Base-by-base conservation (phyloP, 805 yeast species). In the Yamadazyma insecticola region DNA sequence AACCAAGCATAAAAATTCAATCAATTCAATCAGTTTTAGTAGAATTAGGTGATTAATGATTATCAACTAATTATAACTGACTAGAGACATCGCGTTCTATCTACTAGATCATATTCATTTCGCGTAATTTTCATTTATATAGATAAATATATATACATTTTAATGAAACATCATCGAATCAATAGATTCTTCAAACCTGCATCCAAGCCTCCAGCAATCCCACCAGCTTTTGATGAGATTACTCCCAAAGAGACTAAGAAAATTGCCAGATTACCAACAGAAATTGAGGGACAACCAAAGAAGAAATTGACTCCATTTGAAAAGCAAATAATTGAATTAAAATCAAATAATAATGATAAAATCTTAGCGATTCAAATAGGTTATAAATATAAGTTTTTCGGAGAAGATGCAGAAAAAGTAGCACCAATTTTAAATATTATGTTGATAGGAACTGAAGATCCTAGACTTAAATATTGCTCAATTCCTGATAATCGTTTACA, bases 351-450 rank as follows among this genome's bases (percentile, higher is more conserved):
- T 49, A 49, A 49, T 30, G 95, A 86, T 43, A 84, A 84, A 31
- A 44, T 92, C 2, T 60, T 92, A 6, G 78, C 92, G 0, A 69
- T 90, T 16, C 92, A 92, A 51, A 94, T 85, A 3, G 98, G 98
- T 0, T 92, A 90, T 60, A 88, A 87, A 54, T 92, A 78, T 59
- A 85, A 84, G 48, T 79, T 89, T 39, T 86, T 76, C 51, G 96
- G 95, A 1, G 70, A 78, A 33, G 97, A 90, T 57, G 97, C 97
- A 0, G 67, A 64, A 10, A 59, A 62, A 4, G 96, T 81, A 0
- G 70, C 94, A 9, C 60, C 67, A 28, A 67, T 81, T 9, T 55
- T 88, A 20, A 78, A 81, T 37, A 81, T 85, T 24, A 78, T 78
- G 76, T 63, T 81, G 14, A 66, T 85, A 1, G 69, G 70, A n/a